These are phyloP conservation scores for Leccinum subfulvum DNA, from an alignment of 1,284 basidiomycete genomes.

Conservation along the genomic window DNA sequence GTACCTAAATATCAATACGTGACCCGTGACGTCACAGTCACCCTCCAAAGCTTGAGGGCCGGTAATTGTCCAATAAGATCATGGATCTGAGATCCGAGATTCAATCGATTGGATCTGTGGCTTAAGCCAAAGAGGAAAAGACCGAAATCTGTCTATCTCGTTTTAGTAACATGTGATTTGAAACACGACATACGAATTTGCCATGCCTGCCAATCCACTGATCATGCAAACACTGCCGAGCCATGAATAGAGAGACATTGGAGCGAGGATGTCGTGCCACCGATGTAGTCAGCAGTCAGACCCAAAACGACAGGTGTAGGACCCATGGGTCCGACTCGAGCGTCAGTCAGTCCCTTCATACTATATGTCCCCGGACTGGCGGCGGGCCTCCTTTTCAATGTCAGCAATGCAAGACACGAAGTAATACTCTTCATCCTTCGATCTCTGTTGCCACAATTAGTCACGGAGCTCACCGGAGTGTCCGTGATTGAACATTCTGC, in stretches of 20 bases:
- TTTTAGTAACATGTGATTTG: too few relatives aligned
- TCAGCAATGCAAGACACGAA: conserved; percentile 72
- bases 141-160: not conserved
- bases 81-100: not conserved
- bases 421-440: conserved; percentile 67
- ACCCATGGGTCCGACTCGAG: conserved; percentile 85
- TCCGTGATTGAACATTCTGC: conserved; percentile 89
- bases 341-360: conserved; percentile 78
- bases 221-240: not conserved
- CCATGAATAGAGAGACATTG: conserved; percentile 67
- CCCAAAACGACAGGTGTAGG: conserved; percentile 97
- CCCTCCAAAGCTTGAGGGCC: not conserved
- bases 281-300: conserved; percentile 89
- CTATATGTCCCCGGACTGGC: conserved; percentile 86
- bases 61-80: not conserved
- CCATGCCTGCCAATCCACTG: too few relatives aligned
- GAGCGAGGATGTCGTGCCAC: conserved; percentile 33
- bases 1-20: not conserved
- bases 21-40: not conserved
- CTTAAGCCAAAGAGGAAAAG: not conserved
- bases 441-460: conserved; percentile 61
- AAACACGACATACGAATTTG: too few relatives aligned
- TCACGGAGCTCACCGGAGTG: conserved; percentile 69
- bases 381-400: conserved; percentile 85
- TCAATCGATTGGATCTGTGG: not conserved